phyloP scores from a whole-genome alignment of 176 grass and related monocot genomes.

The Triticum dicoccoides region DNA sequence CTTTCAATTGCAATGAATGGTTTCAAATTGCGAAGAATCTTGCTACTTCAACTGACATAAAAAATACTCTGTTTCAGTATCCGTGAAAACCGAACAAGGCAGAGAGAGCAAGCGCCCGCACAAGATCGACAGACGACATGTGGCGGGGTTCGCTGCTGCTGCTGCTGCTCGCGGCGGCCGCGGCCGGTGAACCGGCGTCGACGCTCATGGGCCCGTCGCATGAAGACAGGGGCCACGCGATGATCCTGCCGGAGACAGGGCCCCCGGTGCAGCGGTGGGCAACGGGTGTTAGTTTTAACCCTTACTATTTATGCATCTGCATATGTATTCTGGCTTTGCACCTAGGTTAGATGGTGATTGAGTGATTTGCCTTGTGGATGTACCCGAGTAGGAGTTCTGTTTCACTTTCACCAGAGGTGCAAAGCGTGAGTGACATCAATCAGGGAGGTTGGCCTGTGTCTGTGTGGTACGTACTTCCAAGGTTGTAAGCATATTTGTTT shows the following conservation, averaged over 20 bases:
- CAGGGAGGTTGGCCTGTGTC: neutral
- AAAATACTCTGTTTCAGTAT: neutral
- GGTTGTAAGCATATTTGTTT: too few species aligned
- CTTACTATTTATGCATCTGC: neutral
- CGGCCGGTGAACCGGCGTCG: constrained; percentile 27
- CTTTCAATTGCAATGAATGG: neutral
- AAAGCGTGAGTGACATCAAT: neutral
- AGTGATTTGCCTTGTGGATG: neutral
- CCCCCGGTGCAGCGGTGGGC: constrained; percentile 46
- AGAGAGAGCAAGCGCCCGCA: neutral
- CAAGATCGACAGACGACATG: neutral
- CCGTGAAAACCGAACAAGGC: too few species aligned
- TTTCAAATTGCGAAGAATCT: neutral
- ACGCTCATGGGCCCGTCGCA: constrained; percentile 46
- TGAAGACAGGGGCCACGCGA: constrained; percentile 46
- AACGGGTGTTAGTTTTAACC: neutral
- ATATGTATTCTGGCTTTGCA: neutral
- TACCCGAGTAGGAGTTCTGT: neutral
- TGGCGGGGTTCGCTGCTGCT: neutral
- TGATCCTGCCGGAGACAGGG: constrained; percentile 58
- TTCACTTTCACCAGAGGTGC: neutral
- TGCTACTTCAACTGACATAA: neutral
- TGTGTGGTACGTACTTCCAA: too few species aligned
- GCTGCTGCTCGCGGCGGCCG: neutral
- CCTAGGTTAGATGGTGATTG: neutral